Evolutionary conservation across 2,329 filamentous ascomycete species (phyloP).

Genomic region (Alternaria consortialis): DNA sequence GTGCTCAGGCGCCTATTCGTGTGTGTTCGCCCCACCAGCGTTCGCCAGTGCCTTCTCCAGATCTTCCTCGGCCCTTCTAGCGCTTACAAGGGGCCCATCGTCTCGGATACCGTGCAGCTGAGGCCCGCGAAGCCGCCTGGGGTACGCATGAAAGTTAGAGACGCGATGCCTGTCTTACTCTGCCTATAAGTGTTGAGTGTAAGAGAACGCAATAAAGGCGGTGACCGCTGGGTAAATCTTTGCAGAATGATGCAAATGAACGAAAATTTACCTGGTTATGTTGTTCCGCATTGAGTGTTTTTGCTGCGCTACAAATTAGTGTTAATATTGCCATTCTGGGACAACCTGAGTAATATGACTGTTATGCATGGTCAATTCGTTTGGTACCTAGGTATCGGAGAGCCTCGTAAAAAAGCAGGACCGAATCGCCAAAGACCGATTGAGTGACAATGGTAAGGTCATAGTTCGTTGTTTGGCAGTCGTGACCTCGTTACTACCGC

Average conservation of each 20-base stretch:
- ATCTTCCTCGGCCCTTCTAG: constrained; percentile 33
- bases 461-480: neutral
- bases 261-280: constrained; percentile 8
- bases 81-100: constrained; percentile 24
- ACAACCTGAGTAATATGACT: neutral
- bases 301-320: constrained; percentile 11
- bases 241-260: neutral
- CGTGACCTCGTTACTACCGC: neutral
- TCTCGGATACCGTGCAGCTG: constrained; percentile 25
- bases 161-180: constrained; percentile 9
- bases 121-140: constrained; percentile 15
- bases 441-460: neutral
- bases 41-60: constrained; percentile 21
- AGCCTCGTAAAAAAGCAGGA: neutral
- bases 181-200: constrained; percentile 9
- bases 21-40: constrained; percentile 18
- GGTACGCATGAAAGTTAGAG: constrained; percentile 14
- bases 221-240: neutral
- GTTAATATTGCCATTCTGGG: constrained; percentile 15
- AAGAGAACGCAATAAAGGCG: neutral
- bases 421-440: neutral
- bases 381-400: neutral
- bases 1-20: constrained; percentile 16
- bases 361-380: neutral
- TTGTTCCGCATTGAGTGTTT: neutral